Evolutionary conservation across 257 asterid species (phyloP).

Genomic region (Verbena officinalis): DNA sequence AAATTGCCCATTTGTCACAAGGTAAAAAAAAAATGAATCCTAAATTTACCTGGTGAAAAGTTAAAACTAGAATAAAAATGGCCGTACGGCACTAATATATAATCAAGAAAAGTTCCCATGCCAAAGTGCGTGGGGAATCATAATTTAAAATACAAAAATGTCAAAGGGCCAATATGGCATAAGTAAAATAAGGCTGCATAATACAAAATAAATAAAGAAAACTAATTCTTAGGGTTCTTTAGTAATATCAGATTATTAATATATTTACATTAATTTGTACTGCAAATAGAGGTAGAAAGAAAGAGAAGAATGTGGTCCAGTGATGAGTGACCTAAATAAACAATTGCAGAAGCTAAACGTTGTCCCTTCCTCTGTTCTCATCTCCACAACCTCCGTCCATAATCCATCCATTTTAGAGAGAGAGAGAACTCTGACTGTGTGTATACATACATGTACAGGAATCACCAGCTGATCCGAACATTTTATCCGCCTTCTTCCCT

Average conservation of each 20-base stretch:
- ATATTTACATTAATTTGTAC: neutral
- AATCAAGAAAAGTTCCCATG: neutral
- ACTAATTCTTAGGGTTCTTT: neutral
- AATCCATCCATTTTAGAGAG: constrained; percentile 16
- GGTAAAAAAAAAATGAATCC: no score
- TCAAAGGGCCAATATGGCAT: neutral
- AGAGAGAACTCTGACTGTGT: constrained; percentile 11
- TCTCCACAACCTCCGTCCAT: constrained; percentile 23
- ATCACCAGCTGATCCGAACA: constrained; percentile 37
- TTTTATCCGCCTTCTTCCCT: constrained; percentile 34
- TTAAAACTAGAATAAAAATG: neutral
- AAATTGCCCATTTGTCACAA: no score
- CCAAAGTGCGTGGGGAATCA: neutral
- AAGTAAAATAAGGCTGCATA: neutral
- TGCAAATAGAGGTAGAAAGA: neutral
- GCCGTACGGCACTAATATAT: no score
- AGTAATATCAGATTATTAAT: neutral
- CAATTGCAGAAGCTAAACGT: constrained; percentile 29
- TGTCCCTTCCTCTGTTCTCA: constrained; percentile 50
- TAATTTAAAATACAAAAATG: neutral
- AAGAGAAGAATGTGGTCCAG: constrained; percentile 40
- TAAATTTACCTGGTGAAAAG: no score
- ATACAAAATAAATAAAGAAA: neutral
- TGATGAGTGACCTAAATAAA: neutral
- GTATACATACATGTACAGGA: constrained; percentile 14